These are phyloP conservation scores for Podospora pseudocomata DNA, from an alignment of 495 filamentous ascomycete genomes.

Conservation along the genomic window DNA sequence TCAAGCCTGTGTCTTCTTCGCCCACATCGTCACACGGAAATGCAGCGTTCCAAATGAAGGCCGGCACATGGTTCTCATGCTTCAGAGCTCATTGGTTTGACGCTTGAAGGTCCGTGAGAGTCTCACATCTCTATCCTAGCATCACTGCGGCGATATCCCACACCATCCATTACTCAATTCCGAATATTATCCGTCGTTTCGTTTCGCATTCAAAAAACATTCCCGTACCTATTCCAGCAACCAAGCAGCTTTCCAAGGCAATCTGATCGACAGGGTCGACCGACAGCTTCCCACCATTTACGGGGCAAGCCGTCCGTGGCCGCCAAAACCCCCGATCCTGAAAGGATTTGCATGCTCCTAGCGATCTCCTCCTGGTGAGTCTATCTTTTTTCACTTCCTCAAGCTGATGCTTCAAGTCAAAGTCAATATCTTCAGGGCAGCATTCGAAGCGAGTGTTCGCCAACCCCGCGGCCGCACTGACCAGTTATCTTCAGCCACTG, in stretches of 20 bases:
- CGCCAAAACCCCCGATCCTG: neutral
- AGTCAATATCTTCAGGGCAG: neutral
- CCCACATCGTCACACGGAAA: neutral
- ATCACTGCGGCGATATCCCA: neutral
- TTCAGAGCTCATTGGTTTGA: neutral
- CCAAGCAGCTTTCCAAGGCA: neutral
- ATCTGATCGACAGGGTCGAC: constrained; percentile 7
- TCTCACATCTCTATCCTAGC: neutral
- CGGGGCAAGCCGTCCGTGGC: neutral
- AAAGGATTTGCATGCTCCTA: neutral
- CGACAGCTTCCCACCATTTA: neutral
- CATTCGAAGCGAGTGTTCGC: neutral
- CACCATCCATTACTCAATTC: neutral
- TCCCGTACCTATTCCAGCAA: neutral
- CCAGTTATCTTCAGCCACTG: constrained; percentile 2
- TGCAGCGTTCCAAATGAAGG: constrained; percentile 8
- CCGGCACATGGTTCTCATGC: neutral
- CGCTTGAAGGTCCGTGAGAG: neutral
- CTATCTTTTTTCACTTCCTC: neutral
- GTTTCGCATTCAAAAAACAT: too few relatives aligned
- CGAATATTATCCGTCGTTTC: neutral
- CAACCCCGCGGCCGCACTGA: neutral
- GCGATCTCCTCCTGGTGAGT: neutral
- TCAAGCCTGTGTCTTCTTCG: neutral
- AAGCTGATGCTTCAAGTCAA: neutral